Evolutionary conservation across 2,329 filamentous ascomycete genomes (phyloP), one percentile per base, ranked within the genome.

Genomic region (Penicillium italicum): DNA sequence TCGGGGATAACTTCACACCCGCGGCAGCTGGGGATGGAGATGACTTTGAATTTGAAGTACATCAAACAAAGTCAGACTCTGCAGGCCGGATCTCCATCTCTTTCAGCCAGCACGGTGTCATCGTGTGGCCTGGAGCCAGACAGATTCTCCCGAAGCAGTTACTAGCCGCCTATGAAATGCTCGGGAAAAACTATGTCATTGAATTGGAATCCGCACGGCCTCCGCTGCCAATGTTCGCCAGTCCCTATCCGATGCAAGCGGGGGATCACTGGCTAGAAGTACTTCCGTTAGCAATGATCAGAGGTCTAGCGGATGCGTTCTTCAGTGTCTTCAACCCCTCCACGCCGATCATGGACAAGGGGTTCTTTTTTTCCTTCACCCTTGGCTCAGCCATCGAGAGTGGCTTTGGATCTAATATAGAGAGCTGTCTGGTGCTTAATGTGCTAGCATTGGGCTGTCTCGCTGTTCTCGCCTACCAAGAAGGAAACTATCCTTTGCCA

Each of bases 271-370:
- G 79, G 79, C 63, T 82, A 33, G 75, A 79, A 43, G 68, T 69
- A 4, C 70, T 82, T 3, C 77, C 78, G 9, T 64, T 81, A 31
- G 74, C 77, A 0, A 74, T 79, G 38, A 73, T 82, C 51, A 80
- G 79, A 57, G 78, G 78, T 0, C 71, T 83, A n/a, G 76, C 78
- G 9, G 78, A 81, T 66, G 77, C 77, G 0, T 82, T 80, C 57
- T 82, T 82, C 62, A 72, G 76, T n/a, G 79, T 80, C 0, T 82
- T 82, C 60, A 80, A 82, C 60, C 78, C 79, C 0, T 80, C 74
- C 28, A 81, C 77, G 16, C 80, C 80, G 0, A 75, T 81, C 22
- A 74, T 83, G 49, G 80, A 83, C 59, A 78, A 79, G 54, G 75
- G 75, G 18, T 76, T 79, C 52, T 82, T 80, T 63, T 79, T 78